Base-by-base conservation (phyloP, 257 asterid species). In the Rauvolfia tetraphylla region DNA sequence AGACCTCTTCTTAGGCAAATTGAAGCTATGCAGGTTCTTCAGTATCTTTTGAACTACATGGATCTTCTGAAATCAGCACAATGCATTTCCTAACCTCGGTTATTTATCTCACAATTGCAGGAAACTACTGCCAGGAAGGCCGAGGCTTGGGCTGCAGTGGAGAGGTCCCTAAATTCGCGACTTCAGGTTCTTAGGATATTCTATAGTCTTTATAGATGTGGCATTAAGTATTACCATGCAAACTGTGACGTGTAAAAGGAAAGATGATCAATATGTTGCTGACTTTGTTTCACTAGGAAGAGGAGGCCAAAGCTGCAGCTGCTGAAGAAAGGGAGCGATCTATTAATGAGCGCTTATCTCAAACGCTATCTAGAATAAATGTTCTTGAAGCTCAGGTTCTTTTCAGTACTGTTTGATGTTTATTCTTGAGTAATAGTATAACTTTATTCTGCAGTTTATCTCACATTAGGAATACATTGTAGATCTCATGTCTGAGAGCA, bases 381-480 rank as follows among this genome's bases (percentile, higher is more conserved):
- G 99, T 95, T 85, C 99, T 95, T 81, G 99, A 95, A 86, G 99
- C 96, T 73, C 99, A 95, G 99, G 99, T 91, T 80, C 81, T 71
- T 68, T 44, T 81, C 75, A 31, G 57, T 13, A 12, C 63, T 74
- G 51, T 44, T 75, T 72, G 62, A 54, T 67, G 58, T 72, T 71
- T n/a, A 57, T 79, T 33, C 13, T 62, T 44, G 78, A 15, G 14
- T 68, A 57, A 29, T 38, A 62, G 72, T 54, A 68, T 39, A 46
- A 58, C 74, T 54, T 81, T 74, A 73, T 34, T 80, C 79, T 72
- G 76, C 74, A 76, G 63, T 75, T 79, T 80, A 77, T 80, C 90
- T 89, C 76, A 88, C 65, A 54, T 67, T 76, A 57, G 49, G 41
- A 44, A 23, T 39, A 36, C 81, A 54, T 44, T 83, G 90, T 92